Evolutionary conservation across 2,329 filamentous ascomycete genomes (phyloP), one percentile per base, ranked within the genome.

Genomic region (Chaetothyriales sp.): DNA sequence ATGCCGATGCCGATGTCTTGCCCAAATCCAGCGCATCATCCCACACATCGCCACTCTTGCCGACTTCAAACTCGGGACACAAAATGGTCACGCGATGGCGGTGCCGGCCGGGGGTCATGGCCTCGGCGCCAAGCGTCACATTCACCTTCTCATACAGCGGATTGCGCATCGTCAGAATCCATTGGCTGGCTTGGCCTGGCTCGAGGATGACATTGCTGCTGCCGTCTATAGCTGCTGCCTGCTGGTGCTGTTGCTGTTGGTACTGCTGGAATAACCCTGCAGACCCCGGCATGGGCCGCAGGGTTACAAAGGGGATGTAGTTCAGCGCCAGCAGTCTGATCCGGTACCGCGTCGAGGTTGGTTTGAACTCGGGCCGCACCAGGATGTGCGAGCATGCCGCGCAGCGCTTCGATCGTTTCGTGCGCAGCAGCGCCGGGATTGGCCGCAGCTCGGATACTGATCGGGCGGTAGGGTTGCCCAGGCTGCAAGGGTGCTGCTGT

Each of bases 321-420:
- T 83, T 87, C 50, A 83, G 78, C 19, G 92, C 93, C 4, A 96
- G 81, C 0, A 96, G 77, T 50, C 86, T 84, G 66, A 98, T 95
- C 61, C 90, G 85, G 76, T 92, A 96, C 26, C 89, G 83, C 5
- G 85, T 92, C 49, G 84, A 90, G 46, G 81, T 80, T 28, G 94
- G 82, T 67, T 96, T 98, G 53, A 82, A 79, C 67, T 98, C 92
- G 12, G 90, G 92, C 65, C 94, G 93, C 54, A 87, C 85, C 59
- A 98, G 83, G 63, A 96, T 95, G 69, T 96, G 90, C 10, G 92
- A 83, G 68, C 92, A 98, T 9, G 83, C 78, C 48, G 86, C 84
- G 67, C 92, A 98, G 45, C 92, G 86, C 70, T 95, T 96, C 18
- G 87, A 88, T 39, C 90, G 84, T 64, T 95, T 95, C 0, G 90